Evolutionary conservation across 805 yeast species (phyloP).

Genomic region (Starmerella ratchasimensis): DNA sequence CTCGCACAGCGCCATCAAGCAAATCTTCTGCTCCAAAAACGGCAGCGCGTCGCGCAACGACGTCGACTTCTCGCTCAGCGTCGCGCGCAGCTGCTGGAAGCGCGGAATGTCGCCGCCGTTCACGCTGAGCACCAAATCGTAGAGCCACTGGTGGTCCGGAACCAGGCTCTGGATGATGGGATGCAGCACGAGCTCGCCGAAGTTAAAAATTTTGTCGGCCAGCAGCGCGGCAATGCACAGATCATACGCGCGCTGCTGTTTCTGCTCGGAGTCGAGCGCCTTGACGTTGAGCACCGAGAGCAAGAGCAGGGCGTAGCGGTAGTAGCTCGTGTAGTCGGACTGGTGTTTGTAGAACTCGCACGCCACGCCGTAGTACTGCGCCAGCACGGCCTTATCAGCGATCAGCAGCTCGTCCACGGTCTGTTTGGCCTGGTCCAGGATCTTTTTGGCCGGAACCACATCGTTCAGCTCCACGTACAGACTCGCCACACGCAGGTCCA

Average conservation of each 20-base stretch:
- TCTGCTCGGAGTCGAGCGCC: conserved; percentile 30
- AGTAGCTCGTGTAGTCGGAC: conserved; percentile 68
- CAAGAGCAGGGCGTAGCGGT: conserved; percentile 67
- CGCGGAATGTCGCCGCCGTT: conserved; percentile 62
- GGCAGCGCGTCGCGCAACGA: conserved; percentile 43
- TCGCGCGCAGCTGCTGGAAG: conserved; percentile 40
- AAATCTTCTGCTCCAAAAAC: conserved; percentile 77
- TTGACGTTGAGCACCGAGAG: conserved; percentile 51
- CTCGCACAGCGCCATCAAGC: conserved; percentile 84
- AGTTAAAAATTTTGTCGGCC: conserved; percentile 86
- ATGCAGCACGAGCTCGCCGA: conserved; percentile 87
- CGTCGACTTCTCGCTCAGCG: conserved; percentile 35
- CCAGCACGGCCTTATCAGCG: conserved; percentile 52
- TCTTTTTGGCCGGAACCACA: conserved; percentile 47
- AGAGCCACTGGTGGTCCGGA: conserved; percentile 46
- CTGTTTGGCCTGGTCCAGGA: conserved; percentile 47
- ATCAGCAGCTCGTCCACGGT: conserved; percentile 42
- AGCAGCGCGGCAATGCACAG: conserved; percentile 73
- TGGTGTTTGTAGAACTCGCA: conserved; percentile 62
- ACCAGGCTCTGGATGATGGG: conserved; percentile 43
- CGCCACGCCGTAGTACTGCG: conserved; percentile 69
- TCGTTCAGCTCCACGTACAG: conserved; percentile 44
- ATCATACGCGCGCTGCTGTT: conserved; percentile 51
- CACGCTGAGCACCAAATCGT: conserved; percentile 51
- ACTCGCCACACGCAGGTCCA: conserved; percentile 63